Base-by-base conservation (phyloP, 2,329 filamentous ascomycete genomes). In the Venturia nashicola region DNA sequence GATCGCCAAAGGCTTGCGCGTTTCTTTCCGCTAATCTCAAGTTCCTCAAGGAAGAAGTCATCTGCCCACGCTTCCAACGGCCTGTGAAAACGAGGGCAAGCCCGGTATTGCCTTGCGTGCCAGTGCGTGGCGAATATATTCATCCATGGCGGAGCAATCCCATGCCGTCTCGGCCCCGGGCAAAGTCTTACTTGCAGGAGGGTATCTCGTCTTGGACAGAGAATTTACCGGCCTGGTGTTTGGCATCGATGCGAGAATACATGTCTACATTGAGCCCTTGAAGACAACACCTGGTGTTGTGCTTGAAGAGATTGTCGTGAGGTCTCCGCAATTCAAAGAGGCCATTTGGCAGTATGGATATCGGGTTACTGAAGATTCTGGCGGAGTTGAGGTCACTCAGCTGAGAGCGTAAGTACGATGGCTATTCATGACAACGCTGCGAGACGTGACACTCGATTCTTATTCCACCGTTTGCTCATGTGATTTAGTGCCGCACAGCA, bases 141-240 rank as follows among this genome's bases (percentile, higher is more conserved):
- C 7, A 36, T 57, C 32, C 51, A 57, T 57, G 51, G 51, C 32
- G 27, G 51, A n/a, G 51, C 27, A 34, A 57, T 32, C 44, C 7
- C 72, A 66, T 61, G 73, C 78, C 67, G 84, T 96, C 68, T 97
- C 94, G 67, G 93, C 94, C 27, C 94, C 94, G 20, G 94, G 94
- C 69, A 99, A 99, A 79, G 94, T 99, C 66, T 84, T 99, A 68
- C 83, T 97, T 63, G 91, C 93, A 4, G 94, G 94, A 67, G 94
- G 94, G 66, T 99, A 97, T 76, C 86, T 97, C 57, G 93, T 97
- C 27, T 86, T 99, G 57, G 93, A 97, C 78, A 86, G 90, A 66
- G 80, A 83, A 66, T 91, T 97, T 76, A 94, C 89, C 3, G 93
- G 87, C 43, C 79, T 86, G 20, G 84, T 87, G 4, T 86, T 86